These are phyloP conservation scores for Solioccasus polychromus DNA, from an alignment of 768 basidiomycete genomes.

Conservation along the genomic window DNA sequence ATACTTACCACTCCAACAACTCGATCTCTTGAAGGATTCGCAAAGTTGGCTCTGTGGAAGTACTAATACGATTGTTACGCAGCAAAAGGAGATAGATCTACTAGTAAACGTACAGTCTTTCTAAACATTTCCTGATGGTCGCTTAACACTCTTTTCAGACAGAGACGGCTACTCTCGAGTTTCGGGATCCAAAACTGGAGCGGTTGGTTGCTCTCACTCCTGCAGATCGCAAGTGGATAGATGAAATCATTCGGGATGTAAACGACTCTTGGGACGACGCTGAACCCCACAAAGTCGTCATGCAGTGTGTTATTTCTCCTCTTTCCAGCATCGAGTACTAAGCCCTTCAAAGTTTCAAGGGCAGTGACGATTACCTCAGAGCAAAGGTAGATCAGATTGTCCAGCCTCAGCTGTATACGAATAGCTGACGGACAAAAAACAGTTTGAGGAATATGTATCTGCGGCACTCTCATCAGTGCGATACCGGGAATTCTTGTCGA, in stretches of 20 bases:
- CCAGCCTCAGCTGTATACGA: neutral
- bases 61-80: conserved; percentile 93
- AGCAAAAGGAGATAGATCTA: conserved; percentile 88
- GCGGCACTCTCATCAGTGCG: conserved; percentile 86
- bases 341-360: conserved; percentile 68
- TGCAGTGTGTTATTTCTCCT: conserved; percentile 53
- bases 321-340: neutral
- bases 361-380: conserved; percentile 93
- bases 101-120: conserved; percentile 67
- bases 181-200: conserved; percentile 79
- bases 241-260: conserved; percentile 86
- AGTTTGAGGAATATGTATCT: conserved; percentile 93
- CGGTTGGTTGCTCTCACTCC: conserved; percentile 77
- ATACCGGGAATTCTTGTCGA: conserved; percentile 81
- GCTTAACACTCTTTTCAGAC: conserved; percentile 47
- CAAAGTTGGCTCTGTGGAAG: conserved; percentile 90
- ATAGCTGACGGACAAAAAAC: neutral
- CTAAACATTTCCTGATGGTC: neutral
- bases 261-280: conserved; percentile 74
- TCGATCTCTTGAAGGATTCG: conserved; percentile 80
- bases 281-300: conserved; percentile 54
- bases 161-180: conserved; percentile 84
- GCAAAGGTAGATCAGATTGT: conserved; percentile 59
- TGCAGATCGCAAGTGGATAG: conserved; percentile 97
- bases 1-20: conserved; percentile 92